Conservation (phyloP, 106 monocot species). For the Dendrobium officinale region DNA sequence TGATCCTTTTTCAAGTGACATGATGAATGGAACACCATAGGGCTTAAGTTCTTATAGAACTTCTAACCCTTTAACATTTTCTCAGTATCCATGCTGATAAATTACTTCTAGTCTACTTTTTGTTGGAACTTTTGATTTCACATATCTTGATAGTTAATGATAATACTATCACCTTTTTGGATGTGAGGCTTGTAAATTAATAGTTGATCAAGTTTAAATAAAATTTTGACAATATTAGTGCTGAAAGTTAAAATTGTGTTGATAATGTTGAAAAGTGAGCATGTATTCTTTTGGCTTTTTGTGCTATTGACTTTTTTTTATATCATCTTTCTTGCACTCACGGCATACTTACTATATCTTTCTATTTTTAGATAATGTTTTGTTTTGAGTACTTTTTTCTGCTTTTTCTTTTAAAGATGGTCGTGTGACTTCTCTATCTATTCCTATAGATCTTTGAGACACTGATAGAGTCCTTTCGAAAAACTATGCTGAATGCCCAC, state of each 20-base stretch:
- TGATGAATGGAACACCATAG: background rate
- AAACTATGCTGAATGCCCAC: conserved; percentile 71
- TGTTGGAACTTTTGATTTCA: background rate
- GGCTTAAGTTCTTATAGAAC: background rate
- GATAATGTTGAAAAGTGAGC: background rate
- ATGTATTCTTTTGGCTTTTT: background rate
- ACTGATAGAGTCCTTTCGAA: conserved; percentile 56
- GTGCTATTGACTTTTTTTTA: background rate
- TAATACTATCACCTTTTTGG: background rate
- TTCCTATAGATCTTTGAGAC: conserved; percentile 55
- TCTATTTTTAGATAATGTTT: background rate
- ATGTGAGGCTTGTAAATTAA: background rate
- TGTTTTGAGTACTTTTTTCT: background rate
- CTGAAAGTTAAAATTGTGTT: background rate
- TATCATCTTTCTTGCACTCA: background rate
- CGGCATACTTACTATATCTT: background rate
- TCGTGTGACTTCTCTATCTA: background rate
- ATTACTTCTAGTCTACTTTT: background rate
- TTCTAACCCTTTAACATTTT: background rate
- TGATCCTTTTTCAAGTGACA: background rate
- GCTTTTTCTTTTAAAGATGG: background rate
- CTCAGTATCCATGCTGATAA: background rate
- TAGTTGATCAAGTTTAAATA: too few relatives aligned
- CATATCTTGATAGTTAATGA: background rate
- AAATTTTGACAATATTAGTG: background rate